Conservation (phyloP, 352 stramenopile genomes). For the Pythium dissotocum region DNA sequence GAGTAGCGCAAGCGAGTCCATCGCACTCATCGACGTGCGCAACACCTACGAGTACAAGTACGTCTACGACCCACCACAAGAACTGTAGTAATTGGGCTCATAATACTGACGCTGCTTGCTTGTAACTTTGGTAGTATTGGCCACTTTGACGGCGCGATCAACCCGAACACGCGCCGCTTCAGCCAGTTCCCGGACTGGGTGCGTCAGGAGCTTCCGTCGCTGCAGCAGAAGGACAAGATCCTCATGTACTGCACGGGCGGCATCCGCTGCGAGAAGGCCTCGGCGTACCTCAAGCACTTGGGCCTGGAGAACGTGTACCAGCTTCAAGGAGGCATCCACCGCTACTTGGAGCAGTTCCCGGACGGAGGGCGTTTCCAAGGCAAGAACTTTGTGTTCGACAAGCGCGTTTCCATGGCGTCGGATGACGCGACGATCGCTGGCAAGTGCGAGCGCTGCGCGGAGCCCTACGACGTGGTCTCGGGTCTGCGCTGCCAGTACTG, state of each 20-base stretch:
- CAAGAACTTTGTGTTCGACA: conserved; percentile 89
- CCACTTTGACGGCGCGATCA: conserved; percentile 71
- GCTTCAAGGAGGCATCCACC: conserved; percentile 79
- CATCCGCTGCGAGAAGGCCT: conserved; percentile 86
- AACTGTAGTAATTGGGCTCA: too few species aligned
- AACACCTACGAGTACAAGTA: conserved; percentile 85
- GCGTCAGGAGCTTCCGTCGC: conserved; percentile 44
- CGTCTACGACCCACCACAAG: too few species aligned
- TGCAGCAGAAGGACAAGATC: conserved; percentile 73
- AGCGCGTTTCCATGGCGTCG: conserved; percentile 71
- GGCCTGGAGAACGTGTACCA: conserved; percentile 76
- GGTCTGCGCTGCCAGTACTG: conserved; percentile 74
- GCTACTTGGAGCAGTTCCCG: conserved; percentile 79
- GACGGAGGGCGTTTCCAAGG: conserved; percentile 73
- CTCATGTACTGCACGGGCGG: conserved; percentile 89
- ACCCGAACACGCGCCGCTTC: conserved; percentile 82
- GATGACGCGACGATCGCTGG: conserved; percentile 57
- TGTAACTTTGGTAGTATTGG: conserved; percentile 40
- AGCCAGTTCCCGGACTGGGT: conserved; percentile 77
- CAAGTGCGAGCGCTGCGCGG: conserved; percentile 56
- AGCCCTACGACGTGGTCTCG: conserved; percentile 63
- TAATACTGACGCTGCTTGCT: background rate
- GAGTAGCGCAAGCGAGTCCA: conserved; percentile 18
- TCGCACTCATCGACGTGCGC: conserved; percentile 72
- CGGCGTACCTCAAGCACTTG: conserved; percentile 70